Base-by-base conservation (phyloP, 768 basidiomycete species). In the Leccinum disarticulatum region DNA sequence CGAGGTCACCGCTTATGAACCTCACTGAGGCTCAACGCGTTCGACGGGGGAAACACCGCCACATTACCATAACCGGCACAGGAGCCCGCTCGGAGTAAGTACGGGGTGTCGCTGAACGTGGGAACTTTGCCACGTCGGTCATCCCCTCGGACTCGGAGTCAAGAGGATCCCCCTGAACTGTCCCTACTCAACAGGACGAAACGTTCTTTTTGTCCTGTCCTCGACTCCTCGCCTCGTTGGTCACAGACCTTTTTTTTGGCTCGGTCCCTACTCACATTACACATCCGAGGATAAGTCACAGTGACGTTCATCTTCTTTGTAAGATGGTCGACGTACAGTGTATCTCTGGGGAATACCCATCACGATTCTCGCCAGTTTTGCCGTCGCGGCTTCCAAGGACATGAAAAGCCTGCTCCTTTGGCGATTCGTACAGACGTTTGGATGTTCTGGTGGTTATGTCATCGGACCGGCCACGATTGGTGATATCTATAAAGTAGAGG, bases 391-490 rank as follows among this genome's bases (percentile, higher is more conserved):
- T 0, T 78, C 87, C 1, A 66, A 33, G 70, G 86, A 8, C 73
- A 73, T 70, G 11, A 1, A 66, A 75, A 15, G 13, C 30, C 73
- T 93, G 8, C 77, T 92, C 64, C 73, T 81, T 17, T 87, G 83
- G 76, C 78, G 90, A 7, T 80, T 87, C 46, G 62, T 90, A 0
- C 89, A 91, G 66, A 84, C 85, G 0, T 77, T 87, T 43, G 90
- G 89, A 15, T 77, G 83, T 7, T 81, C 85, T 6, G 81, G 81
- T 11, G 84, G 78, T 5, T 67, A 78, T 69, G 81, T 80, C n/a
- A 77, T 82, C 54, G 90, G 81, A 22, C 79, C 80, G 0, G 87
- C 81, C 2, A 80, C 84, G 5, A 84, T 88, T 22, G 85, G 84
- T 0, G 87, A 89, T 65, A 85, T 90, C 3, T 88, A 87, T 69